Evolutionary conservation across 495 filamentous ascomycete species (phyloP).

Genomic region (Aspergillus affinis): DNA sequence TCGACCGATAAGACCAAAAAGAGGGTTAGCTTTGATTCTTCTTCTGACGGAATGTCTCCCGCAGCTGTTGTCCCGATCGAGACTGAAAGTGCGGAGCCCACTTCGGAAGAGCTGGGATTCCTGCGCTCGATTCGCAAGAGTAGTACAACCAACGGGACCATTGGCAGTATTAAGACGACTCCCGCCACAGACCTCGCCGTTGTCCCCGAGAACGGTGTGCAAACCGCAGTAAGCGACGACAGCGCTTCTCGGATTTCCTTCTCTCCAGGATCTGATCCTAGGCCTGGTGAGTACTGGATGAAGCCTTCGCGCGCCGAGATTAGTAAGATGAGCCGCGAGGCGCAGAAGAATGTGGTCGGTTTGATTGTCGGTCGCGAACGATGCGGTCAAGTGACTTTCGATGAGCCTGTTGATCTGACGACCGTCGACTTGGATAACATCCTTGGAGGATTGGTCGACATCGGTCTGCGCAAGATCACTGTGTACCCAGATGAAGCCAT

Average conservation of each 20-base stretch:
- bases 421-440: slow-evolving; percentile 69
- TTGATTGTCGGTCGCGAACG: slow-evolving; percentile 81
- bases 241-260: slow-evolving; percentile 30
- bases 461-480: slow-evolving; percentile 73
- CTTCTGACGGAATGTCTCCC: slow-evolving; percentile 40
- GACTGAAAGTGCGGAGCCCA: slow-evolving; percentile 52
- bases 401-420: slow-evolving; percentile 77
- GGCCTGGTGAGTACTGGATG: slow-evolving; percentile 82
- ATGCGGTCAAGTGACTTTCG: slow-evolving; percentile 77
- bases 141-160: slow-evolving; percentile 49
- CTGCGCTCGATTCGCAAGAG: slow-evolving; percentile 53
- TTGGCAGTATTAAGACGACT: slow-evolving; percentile 51
- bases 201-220: slow-evolving; percentile 67
- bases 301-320: slow-evolving; percentile 69
- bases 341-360: slow-evolving; percentile 66
- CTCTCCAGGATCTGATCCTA: slow-evolving; percentile 49
- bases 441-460: slow-evolving; percentile 67
- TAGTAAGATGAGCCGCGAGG: slow-evolving; percentile 66
- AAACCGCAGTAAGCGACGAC: slow-evolving; percentile 35
- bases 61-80: slow-evolving; percentile 47
- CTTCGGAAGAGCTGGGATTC: slow-evolving; percentile 66
- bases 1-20: slow-evolving; percentile 62
- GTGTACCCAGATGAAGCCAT: slow-evolving; percentile 74
- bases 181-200: slow-evolving; percentile 75
- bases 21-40: slow-evolving; percentile 84